These are phyloP conservation scores for Aristolochia californica DNA, from an alignment of 164 flowering plant genomes.

Conservation along the genomic window DNA sequence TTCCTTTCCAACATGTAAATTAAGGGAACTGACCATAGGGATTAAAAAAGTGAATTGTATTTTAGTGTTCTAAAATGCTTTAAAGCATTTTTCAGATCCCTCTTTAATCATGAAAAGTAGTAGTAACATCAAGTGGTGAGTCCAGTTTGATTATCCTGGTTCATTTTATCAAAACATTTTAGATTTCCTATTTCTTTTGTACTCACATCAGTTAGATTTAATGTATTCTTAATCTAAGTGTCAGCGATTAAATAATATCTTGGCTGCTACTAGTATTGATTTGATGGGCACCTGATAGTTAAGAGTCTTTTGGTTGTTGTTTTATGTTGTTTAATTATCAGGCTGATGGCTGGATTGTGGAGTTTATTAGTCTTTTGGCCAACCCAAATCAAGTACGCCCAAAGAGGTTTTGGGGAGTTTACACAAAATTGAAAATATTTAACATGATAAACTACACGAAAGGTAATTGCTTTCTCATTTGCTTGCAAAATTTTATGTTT, in stretches of 20 bases:
- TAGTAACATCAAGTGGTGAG: no score
- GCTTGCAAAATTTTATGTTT: no score
- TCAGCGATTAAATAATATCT: neutral
- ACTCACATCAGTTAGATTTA: no score
- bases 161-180: no score
- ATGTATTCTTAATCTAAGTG: no score
- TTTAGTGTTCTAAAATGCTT: neutral
- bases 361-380: constrained; percentile 69
- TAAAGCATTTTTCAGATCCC: no score
- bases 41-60: neutral
- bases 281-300: neutral
- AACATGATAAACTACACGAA: constrained; percentile 84
- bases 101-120: no score
- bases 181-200: no score
- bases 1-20: neutral
- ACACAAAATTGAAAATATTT: constrained; percentile 89
- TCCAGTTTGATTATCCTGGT: no score
- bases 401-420: constrained; percentile 96
- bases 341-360: constrained; percentile 99
- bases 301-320: constrained; percentile 2
- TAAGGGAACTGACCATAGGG: neutral
- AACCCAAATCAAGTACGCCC: constrained; percentile 92
- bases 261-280: neutral
- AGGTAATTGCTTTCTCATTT: constrained; percentile 34
- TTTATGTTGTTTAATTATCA: constrained; percentile 8